Evolutionary conservation across 352 stramenopile species (phyloP), one percentile per base, ranked within the genome.

Genomic region (Globisporangium ultimum): DNA sequence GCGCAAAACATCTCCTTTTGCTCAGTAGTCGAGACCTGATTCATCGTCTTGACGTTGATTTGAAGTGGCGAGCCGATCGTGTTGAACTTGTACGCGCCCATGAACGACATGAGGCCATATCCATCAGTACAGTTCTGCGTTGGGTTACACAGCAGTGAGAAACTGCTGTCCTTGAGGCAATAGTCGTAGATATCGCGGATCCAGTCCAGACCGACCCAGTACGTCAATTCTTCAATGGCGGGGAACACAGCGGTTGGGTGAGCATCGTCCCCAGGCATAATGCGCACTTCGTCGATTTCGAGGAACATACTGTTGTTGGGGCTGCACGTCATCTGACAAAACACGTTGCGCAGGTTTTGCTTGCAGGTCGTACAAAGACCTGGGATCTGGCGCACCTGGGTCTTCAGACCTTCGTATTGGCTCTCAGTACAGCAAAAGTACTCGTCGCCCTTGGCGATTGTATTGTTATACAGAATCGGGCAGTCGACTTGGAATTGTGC

Each of bases 111-210:
- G 22, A 88, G 62, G 13, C 78, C 78, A 38, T 72, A 77, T 32
- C 78, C 78, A 22, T 84, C 74, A 7, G 56, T 67, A 48, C 78
- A 88, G 55, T 82, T 66, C 47, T 78, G 60, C 32, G 78, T 78
- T 1, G 73, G 71, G 60, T 79, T 80, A 51, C 78, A 88, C 61
- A 88, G 46, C 14, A 84, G 42, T 24, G 73, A 78, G 54, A 82
- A 88, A 40, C 67, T 78, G 50, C 60, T 76, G 65, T 88, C 78
- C 46, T 69, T 76, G 51, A 81, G 63, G 36, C 72, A 86, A 47
- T 74, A 87, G 55, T 86, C 76, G 55, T 88, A 88, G 15, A 88
- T 67, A 54, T 88, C 78, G 13, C 78, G 78, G 34, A 85, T 70
- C 74, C 67, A 84, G 65, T 88, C 75, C 21, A 70, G 68, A 32